Evolutionary conservation across 257 asterid species (phyloP), one percentile per base, ranked within the genome.

Genomic region (Gentiana macrophylla): DNA sequence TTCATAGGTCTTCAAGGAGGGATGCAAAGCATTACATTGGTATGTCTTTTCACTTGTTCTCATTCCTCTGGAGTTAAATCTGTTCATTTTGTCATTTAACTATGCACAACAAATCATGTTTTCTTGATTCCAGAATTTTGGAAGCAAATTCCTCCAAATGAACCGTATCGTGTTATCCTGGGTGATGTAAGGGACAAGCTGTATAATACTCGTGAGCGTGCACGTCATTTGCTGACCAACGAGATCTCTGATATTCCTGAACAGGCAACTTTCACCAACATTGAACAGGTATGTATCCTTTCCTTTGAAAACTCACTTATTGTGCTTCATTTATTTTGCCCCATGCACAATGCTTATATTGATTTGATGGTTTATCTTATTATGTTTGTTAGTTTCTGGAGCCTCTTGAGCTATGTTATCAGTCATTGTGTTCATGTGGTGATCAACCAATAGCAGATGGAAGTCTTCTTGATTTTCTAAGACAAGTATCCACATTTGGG

Each of bases 181-280:
- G 94, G 91, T 52, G 91, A 82, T n/a, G 91, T 90, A 70, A 82
- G 98, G 77, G 98, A 90, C 73, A 86, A 78, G 79, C 81, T 86
- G 62, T 90, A 86, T 59, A 77, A 84, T 62, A 90, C 95, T 37
- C 91, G 96, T 52, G 98, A n/a, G 67, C 94, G 86, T n/a, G 79
- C 96, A 60, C 89, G 98, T 49, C 98, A 90, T 53, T 54, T 86
- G 50, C 77, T 90, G 44, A 57, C 92, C 35, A 69, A 61, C 58
- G 98, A 94, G 57, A 54, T 37, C 12, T 86, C 96, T 48, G 94
- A 86, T 59, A 72, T 84, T 60, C 78, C 94, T 1, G 86, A 74
- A 69, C 94, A 86, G 71, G 69, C 79, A 2, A 71, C 87, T 72
- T 90, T 84, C 76, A 71, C 83, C 33, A 69, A 74, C 52, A 74